These are phyloP conservation scores for Bacterosira constricta DNA, from an alignment of 108 stramenopile genomes.

Conservation along the genomic window DNA sequence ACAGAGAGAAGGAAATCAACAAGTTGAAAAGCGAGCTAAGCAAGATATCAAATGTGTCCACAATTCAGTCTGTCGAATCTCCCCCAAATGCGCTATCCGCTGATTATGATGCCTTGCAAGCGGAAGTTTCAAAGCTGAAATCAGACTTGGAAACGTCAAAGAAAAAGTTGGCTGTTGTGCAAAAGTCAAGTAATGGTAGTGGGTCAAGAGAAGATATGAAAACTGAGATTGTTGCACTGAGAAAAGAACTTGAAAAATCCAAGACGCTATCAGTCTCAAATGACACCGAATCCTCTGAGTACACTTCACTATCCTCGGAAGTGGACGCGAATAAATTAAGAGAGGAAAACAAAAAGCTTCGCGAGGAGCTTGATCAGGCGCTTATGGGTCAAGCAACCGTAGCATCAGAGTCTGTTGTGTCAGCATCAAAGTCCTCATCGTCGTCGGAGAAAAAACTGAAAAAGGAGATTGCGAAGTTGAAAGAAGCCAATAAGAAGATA, in stretches of 20 bases:
- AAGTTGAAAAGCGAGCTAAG: constrained; percentile 17
- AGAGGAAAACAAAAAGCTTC: constrained; percentile 48
- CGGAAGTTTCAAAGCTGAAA: not conserved
- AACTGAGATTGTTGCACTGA: constrained; percentile 17
- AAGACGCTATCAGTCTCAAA: constrained; percentile 11
- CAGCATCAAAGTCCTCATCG: not conserved
- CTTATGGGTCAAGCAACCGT: not conserved
- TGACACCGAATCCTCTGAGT: not conserved
- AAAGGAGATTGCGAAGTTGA: constrained; percentile 39
- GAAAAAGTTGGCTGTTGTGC: not conserved
- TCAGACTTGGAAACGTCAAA: not conserved
- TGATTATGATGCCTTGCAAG: not conserved
- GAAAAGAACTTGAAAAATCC: constrained; percentile 30
- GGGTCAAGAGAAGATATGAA: constrained; percentile 10
- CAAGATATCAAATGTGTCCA: not conserved
- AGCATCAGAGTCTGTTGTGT: not conserved
- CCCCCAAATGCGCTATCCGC: too few species aligned
- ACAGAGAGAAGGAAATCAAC: constrained; percentile 22
- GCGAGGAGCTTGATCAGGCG: constrained; percentile 29
- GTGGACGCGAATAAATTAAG: constrained; percentile 4
- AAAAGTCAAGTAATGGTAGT: not conserved
- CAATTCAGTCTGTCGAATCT: not conserved
- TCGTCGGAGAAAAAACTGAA: constrained; percentile 31
- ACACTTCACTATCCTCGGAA: constrained; percentile 7
- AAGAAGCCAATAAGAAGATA: constrained; percentile 50